Evolutionary conservation across 1,284 basidiomycete species (phyloP).

Genomic region (Ceratobasidium sp.): DNA sequence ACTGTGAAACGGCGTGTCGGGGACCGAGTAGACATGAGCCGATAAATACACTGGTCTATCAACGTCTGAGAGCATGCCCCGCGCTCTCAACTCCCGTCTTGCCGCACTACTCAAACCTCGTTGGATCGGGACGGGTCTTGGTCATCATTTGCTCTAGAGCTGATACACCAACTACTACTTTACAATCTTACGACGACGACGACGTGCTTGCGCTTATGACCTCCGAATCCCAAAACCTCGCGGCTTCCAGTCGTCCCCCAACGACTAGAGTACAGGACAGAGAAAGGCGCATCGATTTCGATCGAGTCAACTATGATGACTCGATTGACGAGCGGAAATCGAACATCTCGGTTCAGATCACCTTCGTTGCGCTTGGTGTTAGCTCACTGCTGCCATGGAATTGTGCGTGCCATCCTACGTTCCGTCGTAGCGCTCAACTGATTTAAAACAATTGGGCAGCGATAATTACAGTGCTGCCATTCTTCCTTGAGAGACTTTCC

Average conservation of each 20-base stretch:
- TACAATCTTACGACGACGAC: constrained; percentile 8
- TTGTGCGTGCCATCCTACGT: constrained; percentile 59
- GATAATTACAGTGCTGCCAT: constrained; percentile 78
- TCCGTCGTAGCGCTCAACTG: neutral
- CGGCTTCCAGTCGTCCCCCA: neutral
- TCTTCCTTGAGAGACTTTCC: constrained; percentile 71
- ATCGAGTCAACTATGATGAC: neutral
- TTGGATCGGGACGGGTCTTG: neutral
- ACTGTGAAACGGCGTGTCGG: neutral
- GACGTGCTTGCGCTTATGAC: too few species aligned
- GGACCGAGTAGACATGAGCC: neutral
- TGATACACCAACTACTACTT: neutral
- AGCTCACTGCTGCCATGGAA: constrained; percentile 83
- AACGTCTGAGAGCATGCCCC: neutral
- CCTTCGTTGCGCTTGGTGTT: constrained; percentile 66
- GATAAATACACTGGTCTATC: neutral
- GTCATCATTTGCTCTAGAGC: neutral
- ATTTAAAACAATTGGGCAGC: constrained; percentile 56
- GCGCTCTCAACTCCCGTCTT: constrained; percentile 6
- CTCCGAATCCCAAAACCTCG: neutral
- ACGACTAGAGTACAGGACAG: neutral
- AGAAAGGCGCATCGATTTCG: neutral
- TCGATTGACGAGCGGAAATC: neutral
- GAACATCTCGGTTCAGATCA: neutral
- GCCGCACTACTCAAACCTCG: neutral